These are phyloP conservation scores for Puya raimondii DNA, from an alignment of 176 grass and related monocot species.

Conservation along the genomic window DNA sequence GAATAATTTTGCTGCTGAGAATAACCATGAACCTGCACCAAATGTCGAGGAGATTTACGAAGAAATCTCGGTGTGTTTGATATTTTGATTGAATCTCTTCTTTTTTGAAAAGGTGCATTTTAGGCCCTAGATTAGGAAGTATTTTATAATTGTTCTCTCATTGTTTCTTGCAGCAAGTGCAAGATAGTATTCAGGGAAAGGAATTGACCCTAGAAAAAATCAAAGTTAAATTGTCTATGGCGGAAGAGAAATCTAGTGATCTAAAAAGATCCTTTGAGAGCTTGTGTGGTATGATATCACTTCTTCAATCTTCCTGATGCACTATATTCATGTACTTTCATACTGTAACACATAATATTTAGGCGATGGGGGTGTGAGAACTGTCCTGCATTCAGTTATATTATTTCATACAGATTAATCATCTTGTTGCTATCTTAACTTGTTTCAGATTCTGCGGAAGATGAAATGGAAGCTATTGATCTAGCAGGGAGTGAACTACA, in stretches of 20 bases:
- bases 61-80: constrained; percentile 59
- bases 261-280: constrained; percentile 34
- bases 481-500: constrained; percentile 44
- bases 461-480: constrained; percentile 34
- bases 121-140: constrained; percentile 11
- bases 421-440: not conserved
- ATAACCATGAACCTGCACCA: constrained; percentile 25
- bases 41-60: constrained; percentile 59
- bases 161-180: constrained; percentile 41
- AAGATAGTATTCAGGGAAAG: constrained; percentile 35
- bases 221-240: constrained; percentile 29
- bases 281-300: constrained; percentile 41
- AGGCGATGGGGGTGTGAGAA: not conserved
- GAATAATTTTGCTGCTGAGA: constrained; percentile 41
- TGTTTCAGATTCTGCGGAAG: constrained; percentile 46
- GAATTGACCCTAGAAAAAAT: constrained; percentile 59
- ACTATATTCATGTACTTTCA: constrained; percentile 7
- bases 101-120: not conserved
- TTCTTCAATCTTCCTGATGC: constrained; percentile 3
- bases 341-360: not conserved
- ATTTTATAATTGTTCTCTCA: constrained; percentile 8
- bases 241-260: constrained; percentile 37
- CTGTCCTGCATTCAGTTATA: not conserved
- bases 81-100: not conserved
- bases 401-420: not conserved